Conservation (phyloP, 768 basidiomycete species). For the Collybiopsis confluens region DNA sequence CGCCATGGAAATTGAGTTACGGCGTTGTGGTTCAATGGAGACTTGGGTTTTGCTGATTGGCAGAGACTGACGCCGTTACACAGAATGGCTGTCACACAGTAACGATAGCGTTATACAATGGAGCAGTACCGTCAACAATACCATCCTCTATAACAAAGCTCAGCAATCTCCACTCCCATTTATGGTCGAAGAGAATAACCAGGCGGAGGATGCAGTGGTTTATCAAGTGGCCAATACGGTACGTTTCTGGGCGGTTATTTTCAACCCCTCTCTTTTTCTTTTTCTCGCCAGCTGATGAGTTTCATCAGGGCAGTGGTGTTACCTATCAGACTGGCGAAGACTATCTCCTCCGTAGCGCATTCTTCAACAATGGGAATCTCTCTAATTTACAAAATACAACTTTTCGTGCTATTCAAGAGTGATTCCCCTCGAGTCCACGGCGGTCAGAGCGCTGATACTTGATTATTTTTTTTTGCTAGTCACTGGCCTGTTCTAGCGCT, state of each 20-base stretch:
- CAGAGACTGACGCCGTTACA: neutral
- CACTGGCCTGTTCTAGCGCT: constrained; percentile 41
- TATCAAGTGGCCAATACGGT: constrained; percentile 33
- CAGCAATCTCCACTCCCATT: constrained; percentile 26
- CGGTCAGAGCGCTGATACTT: neutral
- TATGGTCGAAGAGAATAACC: constrained; percentile 34
- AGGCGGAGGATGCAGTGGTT: constrained; percentile 45
- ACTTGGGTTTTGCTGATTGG: too few relatives aligned
- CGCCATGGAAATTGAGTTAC: too few relatives aligned
- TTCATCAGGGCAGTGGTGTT: constrained; percentile 14
- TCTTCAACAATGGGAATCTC: constrained; percentile 33
- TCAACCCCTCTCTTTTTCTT: too few relatives aligned
- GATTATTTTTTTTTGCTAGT: constrained; percentile 17
- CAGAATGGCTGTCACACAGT: constrained; percentile 32
- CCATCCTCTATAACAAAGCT: constrained; percentile 39
- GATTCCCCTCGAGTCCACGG: neutral
- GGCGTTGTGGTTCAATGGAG: too few relatives aligned
- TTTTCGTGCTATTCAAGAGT: constrained; percentile 32
- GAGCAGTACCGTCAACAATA: constrained; percentile 32
- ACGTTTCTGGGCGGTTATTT: neutral
- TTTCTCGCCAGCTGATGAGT: neutral
- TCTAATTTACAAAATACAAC: constrained; percentile 31
- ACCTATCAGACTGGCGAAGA: constrained; percentile 40
- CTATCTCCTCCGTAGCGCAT: constrained; percentile 33
- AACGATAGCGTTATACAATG: constrained; percentile 35